A percentile compares a stretch with the other conserved stretches of the same genome.
Evolutionary conservation across 2,329 filamentous ascomycete species (phyloP).

Genomic region (Aspergillus sp.): DNA sequence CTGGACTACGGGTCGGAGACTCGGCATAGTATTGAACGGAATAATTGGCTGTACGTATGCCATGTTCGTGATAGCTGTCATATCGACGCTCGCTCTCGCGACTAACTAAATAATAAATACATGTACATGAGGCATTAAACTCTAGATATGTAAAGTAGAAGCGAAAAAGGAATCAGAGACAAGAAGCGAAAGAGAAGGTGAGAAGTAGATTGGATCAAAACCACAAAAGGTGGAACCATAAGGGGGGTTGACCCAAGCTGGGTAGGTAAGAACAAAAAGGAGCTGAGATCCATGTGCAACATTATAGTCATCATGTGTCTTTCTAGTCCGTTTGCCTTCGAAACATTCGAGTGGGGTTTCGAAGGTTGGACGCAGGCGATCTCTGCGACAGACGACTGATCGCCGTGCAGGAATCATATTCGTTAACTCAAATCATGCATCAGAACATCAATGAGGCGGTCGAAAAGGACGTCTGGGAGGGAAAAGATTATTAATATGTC

Average conservation of each 20-base stretch:
- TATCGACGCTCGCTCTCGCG: conserved; percentile 1
- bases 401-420: conserved; percentile 22
- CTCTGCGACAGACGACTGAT: conserved; percentile 8
- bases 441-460: conserved; percentile 9
- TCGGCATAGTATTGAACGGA: background rate
- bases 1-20: background rate
- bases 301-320: conserved; percentile 18
- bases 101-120: conserved; percentile 15
- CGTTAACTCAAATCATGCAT: conserved; percentile 22
- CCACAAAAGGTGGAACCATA: conserved; percentile 2
- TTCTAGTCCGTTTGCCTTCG: conserved; percentile 12
- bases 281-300: conserved; percentile 6
- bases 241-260: background rate
- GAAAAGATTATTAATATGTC: conserved; percentile 16
- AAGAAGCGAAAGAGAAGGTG: conserved; percentile 5
- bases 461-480: conserved; percentile 9
- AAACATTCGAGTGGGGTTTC: conserved; percentile 6
- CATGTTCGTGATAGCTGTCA: conserved; percentile 12
- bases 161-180: conserved; percentile 3
- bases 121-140: conserved; percentile 23
- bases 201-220: background rate
- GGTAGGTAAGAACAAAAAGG: background rate
- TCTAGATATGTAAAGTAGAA: conserved; percentile 12
- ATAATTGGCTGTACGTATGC: conserved; percentile 15
- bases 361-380: conserved; percentile 10